Evolutionary conservation across 1,284 basidiomycete species (phyloP).

Genomic region (Malassezia furfur): DNA sequence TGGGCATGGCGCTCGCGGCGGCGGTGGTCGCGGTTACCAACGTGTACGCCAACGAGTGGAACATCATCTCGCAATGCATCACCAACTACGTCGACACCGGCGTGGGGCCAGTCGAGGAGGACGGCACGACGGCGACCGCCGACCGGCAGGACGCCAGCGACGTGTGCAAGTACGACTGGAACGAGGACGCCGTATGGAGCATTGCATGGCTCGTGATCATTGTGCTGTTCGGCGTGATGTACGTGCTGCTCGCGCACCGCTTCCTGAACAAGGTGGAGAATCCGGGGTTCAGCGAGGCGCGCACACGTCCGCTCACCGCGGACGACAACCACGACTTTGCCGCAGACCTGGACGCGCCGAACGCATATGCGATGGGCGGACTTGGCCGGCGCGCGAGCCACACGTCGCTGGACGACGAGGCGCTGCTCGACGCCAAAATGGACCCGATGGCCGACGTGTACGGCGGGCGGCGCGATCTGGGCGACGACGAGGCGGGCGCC

Average conservation of each 20-base stretch:
- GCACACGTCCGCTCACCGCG: background rate
- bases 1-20: background rate
- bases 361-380: background rate
- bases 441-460: slow-evolving; percentile 5
- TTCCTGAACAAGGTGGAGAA: slow-evolving; percentile 2
- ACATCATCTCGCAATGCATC: slow-evolving; percentile 1
- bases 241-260: background rate
- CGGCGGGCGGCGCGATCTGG: background rate
- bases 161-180: slow-evolving; percentile 3
- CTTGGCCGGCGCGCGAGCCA: background rate
- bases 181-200: slow-evolving; percentile 6
- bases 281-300: background rate
- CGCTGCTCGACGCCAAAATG: background rate
- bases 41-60: slow-evolving; percentile 2
- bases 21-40: background rate
- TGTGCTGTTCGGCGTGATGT: slow-evolving; percentile 1
- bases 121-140: background rate
- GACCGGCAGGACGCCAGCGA: background rate
- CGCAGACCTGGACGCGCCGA: background rate
- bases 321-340: slow-evolving; percentile 1
- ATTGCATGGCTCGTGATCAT: slow-evolving; percentile 13
- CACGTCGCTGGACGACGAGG: background rate
- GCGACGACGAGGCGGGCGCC: background rate
- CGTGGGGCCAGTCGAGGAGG: background rate
- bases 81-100: background rate